Evolutionary conservation across 1,284 basidiomycete genomes (phyloP), one percentile per base, ranked within the genome.

Genomic region (Irpex rosettiformis): DNA sequence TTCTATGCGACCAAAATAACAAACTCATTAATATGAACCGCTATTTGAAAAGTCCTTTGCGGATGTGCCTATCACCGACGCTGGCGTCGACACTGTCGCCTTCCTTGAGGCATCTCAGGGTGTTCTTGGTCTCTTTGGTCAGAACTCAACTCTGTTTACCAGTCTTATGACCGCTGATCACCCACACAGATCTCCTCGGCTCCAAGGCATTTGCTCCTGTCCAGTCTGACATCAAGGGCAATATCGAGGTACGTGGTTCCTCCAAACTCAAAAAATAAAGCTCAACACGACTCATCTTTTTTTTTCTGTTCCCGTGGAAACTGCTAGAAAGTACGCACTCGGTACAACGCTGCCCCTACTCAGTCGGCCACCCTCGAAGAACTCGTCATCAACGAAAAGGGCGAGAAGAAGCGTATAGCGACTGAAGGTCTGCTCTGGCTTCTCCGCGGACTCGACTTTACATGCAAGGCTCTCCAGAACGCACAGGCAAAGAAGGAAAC

Each of bases 361-460:
- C 71, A 83, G 64, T 94, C 90, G 1, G 73, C 75, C 30, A 98
- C 96, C 1, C 83, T 99, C 42, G 92, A 99, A 74, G 77, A 81
- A 58, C 84, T 99, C 37, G 86, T 97, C 7, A 82, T 83, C 68
- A 89, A 91, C 69, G 97, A 99, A 75, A 88, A 91, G 72, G 79
- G 78, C 27, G 89, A 93, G 73, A 94, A 96, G 80, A 94, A 95
- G 74, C 81, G 84, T 11, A 83, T 83, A 0, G 94, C 96, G 3
- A 97, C 95, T 0, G 90, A 97, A 67, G 95, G 93, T 16, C 81
- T 98, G 57, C 79, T 98, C 75, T 99, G 96, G 96, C 82, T 99
- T 53, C 79, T 87, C 58, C 86, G 93, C 37, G 96, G 94, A 3
- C 84, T 97, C 59, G 84, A 88, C 51, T 99, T 99, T 77, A 99